Conservation (phyloP, 2,329 filamentous ascomycete genomes). For the Nemania serpens region DNA sequence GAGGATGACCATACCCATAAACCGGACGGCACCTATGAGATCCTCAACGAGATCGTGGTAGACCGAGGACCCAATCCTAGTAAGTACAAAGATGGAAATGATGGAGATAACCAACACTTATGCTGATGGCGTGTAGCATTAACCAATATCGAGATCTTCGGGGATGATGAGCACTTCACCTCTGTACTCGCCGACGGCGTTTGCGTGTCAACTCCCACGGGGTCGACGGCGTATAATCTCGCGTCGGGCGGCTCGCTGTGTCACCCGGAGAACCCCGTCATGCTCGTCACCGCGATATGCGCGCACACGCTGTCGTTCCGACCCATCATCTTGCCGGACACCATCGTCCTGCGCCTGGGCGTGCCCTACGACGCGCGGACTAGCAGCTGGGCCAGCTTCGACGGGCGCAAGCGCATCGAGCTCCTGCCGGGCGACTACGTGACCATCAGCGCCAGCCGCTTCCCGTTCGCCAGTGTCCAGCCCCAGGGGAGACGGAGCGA, state of each 20-base stretch:
- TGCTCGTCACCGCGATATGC: constrained; percentile 91
- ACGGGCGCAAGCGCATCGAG: constrained; percentile 87
- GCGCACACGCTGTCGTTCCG: constrained; percentile 94
- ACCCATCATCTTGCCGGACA: constrained; percentile 95
- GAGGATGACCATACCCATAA: constrained; percentile 84
- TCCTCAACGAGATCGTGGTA: constrained; percentile 95
- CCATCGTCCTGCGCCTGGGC: constrained; percentile 87
- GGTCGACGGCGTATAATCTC: constrained; percentile 93
- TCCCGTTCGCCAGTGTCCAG: constrained; percentile 79
- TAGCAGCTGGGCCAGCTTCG: constrained; percentile 96
- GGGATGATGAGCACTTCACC: constrained; percentile 93
- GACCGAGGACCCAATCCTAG: constrained; percentile 92
- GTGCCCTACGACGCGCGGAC: constrained; percentile 94
- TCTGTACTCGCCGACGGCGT: constrained; percentile 91
- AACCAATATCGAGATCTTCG: constrained; percentile 90
- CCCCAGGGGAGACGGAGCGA: constrained; percentile 70
- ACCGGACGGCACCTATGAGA: constrained; percentile 84
- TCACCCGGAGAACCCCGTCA: constrained; percentile 95
- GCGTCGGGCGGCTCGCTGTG: constrained; percentile 94
- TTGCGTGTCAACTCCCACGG: constrained; percentile 92
- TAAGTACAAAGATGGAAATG: constrained; percentile 51
- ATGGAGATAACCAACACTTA: background rate
- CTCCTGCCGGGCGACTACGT: constrained; percentile 80
- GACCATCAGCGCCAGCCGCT: constrained; percentile 79
- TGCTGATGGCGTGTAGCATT: constrained; percentile 62